Conservation (phyloP, 2,329 filamentous ascomycete genomes). For the Epichloe sibirici region DNA sequence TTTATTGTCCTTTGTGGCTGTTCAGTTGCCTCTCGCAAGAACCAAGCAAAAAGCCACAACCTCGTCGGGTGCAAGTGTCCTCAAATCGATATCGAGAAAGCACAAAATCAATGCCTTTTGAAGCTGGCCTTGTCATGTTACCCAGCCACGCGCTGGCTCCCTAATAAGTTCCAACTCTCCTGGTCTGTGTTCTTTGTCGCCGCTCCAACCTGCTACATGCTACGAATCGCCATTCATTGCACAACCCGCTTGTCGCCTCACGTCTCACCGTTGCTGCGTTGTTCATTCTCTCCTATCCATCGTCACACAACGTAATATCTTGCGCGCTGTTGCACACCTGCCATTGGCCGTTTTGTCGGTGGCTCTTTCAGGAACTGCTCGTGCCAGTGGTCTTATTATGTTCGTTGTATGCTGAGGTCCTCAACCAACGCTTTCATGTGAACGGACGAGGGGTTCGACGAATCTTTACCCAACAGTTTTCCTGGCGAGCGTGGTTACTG, state of each 20-base stretch:
- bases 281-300: background rate
- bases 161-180: background rate
- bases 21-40: background rate
- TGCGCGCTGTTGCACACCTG: conserved; percentile 3
- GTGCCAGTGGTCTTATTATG: background rate
- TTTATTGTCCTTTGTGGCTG: background rate
- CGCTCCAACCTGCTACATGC: conserved; percentile 7
- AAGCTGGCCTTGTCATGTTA: background rate
- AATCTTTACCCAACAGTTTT: background rate
- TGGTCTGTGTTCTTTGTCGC: conserved; percentile 2
- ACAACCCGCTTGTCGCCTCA: conserved; percentile 5
- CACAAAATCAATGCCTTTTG: background rate
- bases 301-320: background rate
- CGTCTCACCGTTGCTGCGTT: conserved; percentile 6
- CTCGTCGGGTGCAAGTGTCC: background rate
- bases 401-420: background rate
- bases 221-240: conserved; percentile 12
- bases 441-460: background rate
- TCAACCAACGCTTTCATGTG: background rate
- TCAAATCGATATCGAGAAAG: background rate
- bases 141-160: background rate
- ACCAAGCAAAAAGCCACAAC: background rate
- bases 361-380: conserved; percentile 2
- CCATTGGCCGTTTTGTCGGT: background rate
- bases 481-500: background rate